Base-by-base conservation (phyloP, 208 protist genomes). In the Zelonia costaricensis region DNA sequence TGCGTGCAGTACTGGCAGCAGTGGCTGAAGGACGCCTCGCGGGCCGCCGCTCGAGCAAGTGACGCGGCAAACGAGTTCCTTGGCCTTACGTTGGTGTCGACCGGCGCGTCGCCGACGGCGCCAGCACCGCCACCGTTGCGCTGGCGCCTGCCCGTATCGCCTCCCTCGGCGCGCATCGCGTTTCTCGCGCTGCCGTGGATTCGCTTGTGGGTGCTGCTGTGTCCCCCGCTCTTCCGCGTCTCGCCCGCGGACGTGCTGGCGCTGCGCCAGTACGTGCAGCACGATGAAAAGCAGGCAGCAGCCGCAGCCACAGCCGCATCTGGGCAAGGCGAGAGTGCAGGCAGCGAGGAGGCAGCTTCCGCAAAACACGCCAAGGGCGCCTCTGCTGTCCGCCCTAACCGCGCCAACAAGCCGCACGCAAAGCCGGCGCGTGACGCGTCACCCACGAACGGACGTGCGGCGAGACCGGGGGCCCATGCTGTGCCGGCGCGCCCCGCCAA, bases 61-160 rank as follows among this genome's bases (percentile, higher is more conserved):
- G 76, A 86, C 18, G 75, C 78, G 27, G 73, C 77, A 13, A 68
- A 56, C 16, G 84, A 86, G 49, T 91, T 91, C 49, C 35, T 79
- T 3, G 57, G 58, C 2, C 53, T 78, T 27, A 70, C 77, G 7
- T 56, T 76, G 25, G 47, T 46, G 18, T 18, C 42, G 25, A 10
- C n/a, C 25, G 30, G 28, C 42, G 30, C 55, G 16, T 42, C 55
- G 4, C 10, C 31, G 22, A 20, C 44, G 2, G 25, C 20, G 45
- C 45, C 45, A 40, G 16, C 42, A 18, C 16, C 15, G 4, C 38
- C 12, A 16, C 4, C 48, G 36, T 44, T 73, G 43, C 66, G 66
- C 22, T 73, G 48, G 66, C 38, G 22, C 15, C 20, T 65, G 40
- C 66, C 58, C 3, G 22, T 28, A 1, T 36, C 45, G 42, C 36